These are phyloP conservation scores for Neurospora sp. DNA, from an alignment of 495 filamentous ascomycete genomes.

Conservation along the genomic window DNA sequence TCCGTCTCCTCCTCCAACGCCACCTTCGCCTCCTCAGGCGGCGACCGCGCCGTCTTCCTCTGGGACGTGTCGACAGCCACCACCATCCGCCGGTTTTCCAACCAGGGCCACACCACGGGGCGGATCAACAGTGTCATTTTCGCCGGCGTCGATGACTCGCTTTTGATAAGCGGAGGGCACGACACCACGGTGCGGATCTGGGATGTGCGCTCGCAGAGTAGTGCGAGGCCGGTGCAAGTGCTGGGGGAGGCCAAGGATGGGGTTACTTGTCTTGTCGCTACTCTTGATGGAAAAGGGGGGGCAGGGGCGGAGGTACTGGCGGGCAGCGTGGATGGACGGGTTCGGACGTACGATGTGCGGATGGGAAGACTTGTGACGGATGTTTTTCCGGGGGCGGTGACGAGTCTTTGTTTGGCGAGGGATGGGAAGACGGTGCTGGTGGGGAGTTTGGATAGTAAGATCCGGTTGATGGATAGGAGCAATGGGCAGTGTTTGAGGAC, in stretches of 20 bases:
- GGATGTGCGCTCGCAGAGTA: slow-evolving; percentile 55
- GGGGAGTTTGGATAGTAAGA: slow-evolving; percentile 60
- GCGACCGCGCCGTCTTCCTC: slow-evolving; percentile 79
- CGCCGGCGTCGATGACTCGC: slow-evolving; percentile 55
- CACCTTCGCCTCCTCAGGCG: slow-evolving; percentile 70
- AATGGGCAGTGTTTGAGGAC: slow-evolving; percentile 64
- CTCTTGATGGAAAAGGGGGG: slow-evolving; percentile 11
- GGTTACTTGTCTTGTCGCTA: slow-evolving; percentile 46
- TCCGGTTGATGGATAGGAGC: slow-evolving; percentile 72
- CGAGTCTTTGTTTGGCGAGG: slow-evolving; percentile 56
- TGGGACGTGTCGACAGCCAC: slow-evolving; percentile 81
- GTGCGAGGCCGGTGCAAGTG: slow-evolving; percentile 61
- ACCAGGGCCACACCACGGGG: slow-evolving; percentile 49
- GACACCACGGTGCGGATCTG: slow-evolving; percentile 81
- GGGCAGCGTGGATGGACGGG: slow-evolving; percentile 79
- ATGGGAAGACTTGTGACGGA: slow-evolving; percentile 68
- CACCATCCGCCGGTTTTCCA: slow-evolving; percentile 62
- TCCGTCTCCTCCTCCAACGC: slow-evolving; percentile 67
- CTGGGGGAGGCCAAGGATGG: slow-evolving; percentile 71
- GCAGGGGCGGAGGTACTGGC: slow-evolving; percentile 47
- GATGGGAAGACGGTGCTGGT: slow-evolving; percentile 69
- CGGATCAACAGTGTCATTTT: slow-evolving; percentile 71
- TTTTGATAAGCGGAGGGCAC: slow-evolving; percentile 66
- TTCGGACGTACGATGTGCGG: slow-evolving; percentile 79
- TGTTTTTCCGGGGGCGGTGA: slow-evolving; percentile 55